Conservation (phyloP, 1,139 yeast species). For the Hansenula lynferdii region DNA sequence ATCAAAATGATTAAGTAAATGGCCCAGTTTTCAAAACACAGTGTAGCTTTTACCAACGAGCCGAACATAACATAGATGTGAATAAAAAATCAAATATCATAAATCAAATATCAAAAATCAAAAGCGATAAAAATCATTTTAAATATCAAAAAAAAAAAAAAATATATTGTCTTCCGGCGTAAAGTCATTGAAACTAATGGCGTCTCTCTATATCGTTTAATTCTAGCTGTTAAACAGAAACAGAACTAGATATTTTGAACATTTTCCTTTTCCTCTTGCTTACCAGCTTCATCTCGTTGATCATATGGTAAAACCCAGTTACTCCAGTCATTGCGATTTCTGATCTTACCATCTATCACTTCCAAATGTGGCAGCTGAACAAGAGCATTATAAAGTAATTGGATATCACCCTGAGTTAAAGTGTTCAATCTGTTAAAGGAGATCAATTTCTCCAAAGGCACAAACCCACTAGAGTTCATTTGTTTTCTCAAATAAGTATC, state of each 20-base stretch:
- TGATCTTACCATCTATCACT: slow-evolving; percentile 34
- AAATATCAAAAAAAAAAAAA: too few species aligned
- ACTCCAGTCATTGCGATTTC: slow-evolving; percentile 38
- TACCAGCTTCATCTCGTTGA: slow-evolving; percentile 37
- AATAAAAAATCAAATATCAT: too few species aligned
- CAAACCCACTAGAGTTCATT: slow-evolving; percentile 61
- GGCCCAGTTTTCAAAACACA: too few species aligned
- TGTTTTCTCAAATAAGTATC: slow-evolving; percentile 73
- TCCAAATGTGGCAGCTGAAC: slow-evolving; percentile 37
- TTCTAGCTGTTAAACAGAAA: too few species aligned
- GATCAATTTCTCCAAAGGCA: slow-evolving; percentile 48
- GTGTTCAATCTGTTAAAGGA: slow-evolving; percentile 69
- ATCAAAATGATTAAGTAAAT: too few species aligned
- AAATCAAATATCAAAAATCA: too few species aligned
- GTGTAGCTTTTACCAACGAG: too few species aligned
- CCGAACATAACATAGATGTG: too few species aligned
- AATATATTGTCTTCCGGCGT: not conserved
- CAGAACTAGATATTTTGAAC: too few species aligned
- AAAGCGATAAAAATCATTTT: too few species aligned
- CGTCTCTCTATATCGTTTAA: too few species aligned
- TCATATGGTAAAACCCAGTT: slow-evolving; percentile 45
- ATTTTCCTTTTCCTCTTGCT: slow-evolving; percentile 23
- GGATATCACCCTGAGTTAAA: slow-evolving; percentile 46
- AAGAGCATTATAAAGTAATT: slow-evolving; percentile 32
- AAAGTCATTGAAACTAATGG: not conserved